These are phyloP conservation scores for Calonectria ilicicola DNA, from an alignment of 2,329 filamentous ascomycete genomes.

Conservation along the genomic window DNA sequence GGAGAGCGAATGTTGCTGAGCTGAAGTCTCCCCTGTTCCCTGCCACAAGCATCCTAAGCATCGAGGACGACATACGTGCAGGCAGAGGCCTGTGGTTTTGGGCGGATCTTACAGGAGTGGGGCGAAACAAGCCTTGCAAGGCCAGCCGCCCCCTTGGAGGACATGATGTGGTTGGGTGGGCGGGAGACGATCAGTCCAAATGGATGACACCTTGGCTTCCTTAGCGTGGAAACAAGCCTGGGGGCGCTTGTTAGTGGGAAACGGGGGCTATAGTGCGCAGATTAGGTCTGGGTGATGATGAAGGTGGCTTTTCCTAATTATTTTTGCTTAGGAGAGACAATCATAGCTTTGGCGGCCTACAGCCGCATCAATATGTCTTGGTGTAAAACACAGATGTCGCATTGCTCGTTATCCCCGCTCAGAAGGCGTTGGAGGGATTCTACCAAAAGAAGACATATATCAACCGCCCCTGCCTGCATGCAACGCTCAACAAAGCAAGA, in stretches of 20 bases:
- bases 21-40: background rate
- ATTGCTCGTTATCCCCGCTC: background rate
- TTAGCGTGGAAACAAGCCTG: slow-evolving; percentile 2
- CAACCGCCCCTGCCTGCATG: background rate
- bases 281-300: background rate
- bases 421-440: background rate
- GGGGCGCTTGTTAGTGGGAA: background rate
- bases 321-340: background rate
- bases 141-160: background rate
- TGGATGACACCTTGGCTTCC: slow-evolving; percentile 1
- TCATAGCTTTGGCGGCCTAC: background rate
- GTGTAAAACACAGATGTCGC: background rate
- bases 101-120: background rate
- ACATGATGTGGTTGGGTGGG: slow-evolving; percentile 8
- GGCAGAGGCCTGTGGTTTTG: background rate
- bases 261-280: background rate
- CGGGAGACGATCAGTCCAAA: slow-evolving; percentile 6
- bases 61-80: background rate
- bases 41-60: background rate
- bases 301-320: background rate
- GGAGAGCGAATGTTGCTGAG: background rate
- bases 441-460: background rate
- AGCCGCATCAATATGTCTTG: background rate
- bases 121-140: background rate
- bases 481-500: background rate